A percentile compares a stretch with the other conserved stretches of the same genome.
Conservation (phyloP, 805 yeast genomes). For the Sporopachydermia lactativora region DNA sequence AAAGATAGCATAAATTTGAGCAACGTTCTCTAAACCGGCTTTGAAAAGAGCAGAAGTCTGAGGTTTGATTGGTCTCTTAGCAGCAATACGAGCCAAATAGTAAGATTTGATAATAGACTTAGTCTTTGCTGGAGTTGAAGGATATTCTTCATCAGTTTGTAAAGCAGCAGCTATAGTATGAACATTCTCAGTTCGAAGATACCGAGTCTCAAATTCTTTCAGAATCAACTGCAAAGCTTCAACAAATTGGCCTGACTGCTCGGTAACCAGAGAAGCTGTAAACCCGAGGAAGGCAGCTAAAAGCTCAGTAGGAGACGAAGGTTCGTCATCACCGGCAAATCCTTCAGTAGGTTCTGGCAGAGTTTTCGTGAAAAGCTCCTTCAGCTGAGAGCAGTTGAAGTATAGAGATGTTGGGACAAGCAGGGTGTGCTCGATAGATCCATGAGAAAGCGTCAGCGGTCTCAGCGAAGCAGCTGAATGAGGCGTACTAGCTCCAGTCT, state of each 20-base stretch:
- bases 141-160: conserved; percentile 36
- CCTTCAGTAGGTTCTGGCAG: conserved; percentile 67
- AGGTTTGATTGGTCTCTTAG: conserved; percentile 33
- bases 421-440: conserved; percentile 76
- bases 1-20: conserved; percentile 69
- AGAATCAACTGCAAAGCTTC: conserved; percentile 60
- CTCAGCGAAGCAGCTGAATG: conserved; percentile 40
- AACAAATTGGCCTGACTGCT: conserved; percentile 38
- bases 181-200: conserved; percentile 63
- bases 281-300: conserved; percentile 70
- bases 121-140: conserved; percentile 59
- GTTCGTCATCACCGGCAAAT: conserved; percentile 77
- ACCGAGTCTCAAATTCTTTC: conserved; percentile 74
- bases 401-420: conserved; percentile 74
- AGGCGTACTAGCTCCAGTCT: conserved; percentile 29
- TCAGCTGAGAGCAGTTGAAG: conserved; percentile 72
- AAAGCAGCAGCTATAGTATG: conserved; percentile 76
- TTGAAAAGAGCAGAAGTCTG: conserved; percentile 49
- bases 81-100: conserved; percentile 42
- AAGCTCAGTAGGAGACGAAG: conserved; percentile 73
- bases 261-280: conserved; percentile 21
- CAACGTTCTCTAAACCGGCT: conserved; percentile 37
- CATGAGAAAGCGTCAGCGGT: conserved; percentile 76
- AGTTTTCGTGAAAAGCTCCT: conserved; percentile 68
- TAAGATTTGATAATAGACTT: conserved; percentile 69